Percentiles rank a stretch among this genome's conserved stretches.
Evolutionary conservation across 495 filamentous ascomycete species (phyloP).

Genomic region (Penicillium steckii): DNA sequence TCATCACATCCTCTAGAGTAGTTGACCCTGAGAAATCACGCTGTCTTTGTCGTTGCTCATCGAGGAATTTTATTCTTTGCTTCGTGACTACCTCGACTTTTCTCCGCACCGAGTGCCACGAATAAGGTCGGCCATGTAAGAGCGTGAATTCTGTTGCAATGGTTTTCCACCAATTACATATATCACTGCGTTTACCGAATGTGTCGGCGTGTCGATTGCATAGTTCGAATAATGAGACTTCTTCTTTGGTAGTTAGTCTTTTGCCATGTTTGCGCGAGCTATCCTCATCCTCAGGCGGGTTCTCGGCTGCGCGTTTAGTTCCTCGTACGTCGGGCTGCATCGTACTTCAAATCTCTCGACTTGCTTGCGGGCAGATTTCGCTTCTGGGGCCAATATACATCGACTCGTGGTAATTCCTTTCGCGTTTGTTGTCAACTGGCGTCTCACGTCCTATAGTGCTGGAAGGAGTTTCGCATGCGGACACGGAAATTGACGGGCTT

Average conservation of each 20-base stretch:
- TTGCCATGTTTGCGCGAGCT: constrained; percentile 38
- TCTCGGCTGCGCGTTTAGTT: constrained; percentile 15
- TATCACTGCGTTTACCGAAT: constrained; percentile 46
- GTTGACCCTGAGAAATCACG: constrained; percentile 4
- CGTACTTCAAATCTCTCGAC: background rate
- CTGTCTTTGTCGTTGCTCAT: constrained; percentile 29
- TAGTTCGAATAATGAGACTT: constrained; percentile 44
- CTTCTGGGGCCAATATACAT: background rate
- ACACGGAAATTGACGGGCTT: background rate
- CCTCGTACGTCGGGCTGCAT: constrained; percentile 1
- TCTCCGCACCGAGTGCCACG: constrained; percentile 47
- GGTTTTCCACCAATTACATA: constrained; percentile 49
- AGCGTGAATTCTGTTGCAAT: constrained; percentile 41
- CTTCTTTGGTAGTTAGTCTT: constrained; percentile 43
- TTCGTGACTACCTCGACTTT: constrained; percentile 48
- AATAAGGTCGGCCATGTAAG: constrained; percentile 42
- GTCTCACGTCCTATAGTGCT: background rate
- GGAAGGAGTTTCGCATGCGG: background rate
- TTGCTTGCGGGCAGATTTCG: background rate
- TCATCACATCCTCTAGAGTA: constrained; percentile 30
- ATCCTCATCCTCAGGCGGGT: constrained; percentile 10
- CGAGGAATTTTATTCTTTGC: constrained; percentile 42
- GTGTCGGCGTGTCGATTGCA: constrained; percentile 39
- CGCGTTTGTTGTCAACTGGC: background rate
- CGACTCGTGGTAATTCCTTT: background rate